phyloP scores from a whole-genome alignment of 2,329 filamentous ascomycete species.

The Sphaerulina vaccinii region DNA sequence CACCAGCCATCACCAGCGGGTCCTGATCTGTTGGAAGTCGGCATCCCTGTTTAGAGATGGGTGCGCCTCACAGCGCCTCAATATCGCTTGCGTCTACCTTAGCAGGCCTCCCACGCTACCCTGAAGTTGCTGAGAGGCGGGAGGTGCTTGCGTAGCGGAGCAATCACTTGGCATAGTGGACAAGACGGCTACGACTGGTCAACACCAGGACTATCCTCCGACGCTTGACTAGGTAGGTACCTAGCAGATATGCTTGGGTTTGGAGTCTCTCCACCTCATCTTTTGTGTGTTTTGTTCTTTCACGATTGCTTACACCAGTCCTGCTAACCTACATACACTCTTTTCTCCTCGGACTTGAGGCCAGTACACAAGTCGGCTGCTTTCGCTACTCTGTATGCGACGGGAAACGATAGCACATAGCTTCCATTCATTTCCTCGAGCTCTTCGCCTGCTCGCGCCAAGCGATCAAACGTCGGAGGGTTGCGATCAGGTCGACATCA shows the following conservation, averaged over 20 bases:
- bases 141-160: too few species aligned
- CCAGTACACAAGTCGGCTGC: too few species aligned
- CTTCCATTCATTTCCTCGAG: not conserved
- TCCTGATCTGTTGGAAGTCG: not conserved
- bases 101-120: too few species aligned
- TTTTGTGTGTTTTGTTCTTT: not conserved
- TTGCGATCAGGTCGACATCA: too few species aligned
- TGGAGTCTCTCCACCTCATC: conserved; percentile 1
- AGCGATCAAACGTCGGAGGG: too few species aligned
- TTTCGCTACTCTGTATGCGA: too few species aligned
- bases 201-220: not conserved
- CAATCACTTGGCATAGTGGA: conserved; percentile 9
- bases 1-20: not conserved
- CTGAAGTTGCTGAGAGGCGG: too few species aligned
- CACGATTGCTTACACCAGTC: not conserved
- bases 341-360: not conserved
- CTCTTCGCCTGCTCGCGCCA: too few species aligned
- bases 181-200: not conserved
- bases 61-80: not conserved
- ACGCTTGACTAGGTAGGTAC: not conserved
- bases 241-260: not conserved
- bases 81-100: too few species aligned
- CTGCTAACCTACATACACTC: not conserved
- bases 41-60: not conserved
- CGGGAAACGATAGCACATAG: too few species aligned